Base-by-base conservation (phyloP, 176 grass and related monocot genomes). In the Pontederia paniculata region DNA sequence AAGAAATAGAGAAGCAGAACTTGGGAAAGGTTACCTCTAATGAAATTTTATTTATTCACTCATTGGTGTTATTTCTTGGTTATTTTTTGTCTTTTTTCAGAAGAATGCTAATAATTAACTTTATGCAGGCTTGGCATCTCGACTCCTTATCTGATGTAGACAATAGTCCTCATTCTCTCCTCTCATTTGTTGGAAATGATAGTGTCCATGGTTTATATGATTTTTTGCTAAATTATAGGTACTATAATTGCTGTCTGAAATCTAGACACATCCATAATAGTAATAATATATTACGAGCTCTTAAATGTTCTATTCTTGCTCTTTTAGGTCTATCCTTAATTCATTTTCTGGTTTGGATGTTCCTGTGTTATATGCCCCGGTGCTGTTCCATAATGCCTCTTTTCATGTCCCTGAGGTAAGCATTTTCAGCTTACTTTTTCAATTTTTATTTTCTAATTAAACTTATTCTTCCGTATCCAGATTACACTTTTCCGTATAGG, bases 151-250 rank as follows among this genome's bases (percentile, higher is more conserved):
- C 74, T 56, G 83, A 91, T 11, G 77, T 91, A 8, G 93, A 98
- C 44, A 78, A 78, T 69, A 90, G 83, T 3, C 72, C 80, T 5
- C 86, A 90, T 69, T 97, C 93, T 1, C 77, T 98, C 41, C 77
- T 98, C 68, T 77, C 72, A 23, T 90, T 98, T 77, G 60, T 20
- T 28, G 83, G 83, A 67, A 84, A 88, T 7, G 63, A 68, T 67
- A 76, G 73, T 25, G 93, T 98, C 56, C 93, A 98, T 80, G 71
- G 79, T 37, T 71, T 98, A 66, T 91, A 91, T 4, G 86, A 98
- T 12, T 64, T 91, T 75, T 66, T 98, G 46, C 21, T 98, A 71
- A 98, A 98, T 66, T 78, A 98, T 64, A 98, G 77, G 93, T 98
- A 81, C 20, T 22, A 10, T 37, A 37, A 37, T 37, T 37, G 28